Conservation (phyloP, 2,329 filamentous ascomycete genomes). For the Didymella exigua region DNA sequence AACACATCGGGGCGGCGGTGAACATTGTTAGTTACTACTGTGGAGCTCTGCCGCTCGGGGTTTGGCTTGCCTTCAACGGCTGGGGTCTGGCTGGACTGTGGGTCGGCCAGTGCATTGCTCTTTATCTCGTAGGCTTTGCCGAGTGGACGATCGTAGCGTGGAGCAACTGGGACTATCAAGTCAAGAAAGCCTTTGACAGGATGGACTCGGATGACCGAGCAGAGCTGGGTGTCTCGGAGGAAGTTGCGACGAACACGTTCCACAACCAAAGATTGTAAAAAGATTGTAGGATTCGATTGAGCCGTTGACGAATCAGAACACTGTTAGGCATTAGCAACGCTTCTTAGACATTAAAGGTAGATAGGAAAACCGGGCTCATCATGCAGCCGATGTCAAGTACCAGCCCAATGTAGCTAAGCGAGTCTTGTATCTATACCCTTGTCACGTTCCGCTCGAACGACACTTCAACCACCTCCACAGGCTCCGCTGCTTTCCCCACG, state of each 20-base stretch:
- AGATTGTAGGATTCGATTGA: not conserved
- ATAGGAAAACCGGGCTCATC: slow-evolving; percentile 23
- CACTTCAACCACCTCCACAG: slow-evolving; percentile 25
- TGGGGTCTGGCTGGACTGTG: slow-evolving; percentile 83
- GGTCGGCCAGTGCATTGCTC: slow-evolving; percentile 74
- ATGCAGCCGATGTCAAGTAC: slow-evolving; percentile 31
- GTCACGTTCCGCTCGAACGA: slow-evolving; percentile 25
- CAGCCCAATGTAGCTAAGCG: slow-evolving; percentile 32
- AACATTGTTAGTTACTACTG: slow-evolving; percentile 86
- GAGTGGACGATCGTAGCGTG: slow-evolving; percentile 81
- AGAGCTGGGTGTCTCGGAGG: slow-evolving; percentile 45
- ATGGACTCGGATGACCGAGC: slow-evolving; percentile 62
- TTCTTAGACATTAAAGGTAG: slow-evolving; percentile 34
- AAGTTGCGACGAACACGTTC: slow-evolving; percentile 21
- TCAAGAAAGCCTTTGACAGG: slow-evolving; percentile 71
- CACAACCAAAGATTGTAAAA: slow-evolving; percentile 19
- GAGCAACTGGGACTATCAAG: slow-evolving; percentile 78
- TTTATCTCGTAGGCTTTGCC: slow-evolving; percentile 77
- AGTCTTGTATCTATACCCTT: slow-evolving; percentile 27
- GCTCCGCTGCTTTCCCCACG: slow-evolving; percentile 27
- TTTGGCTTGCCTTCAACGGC: slow-evolving; percentile 83
- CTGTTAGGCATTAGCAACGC: slow-evolving; percentile 23
- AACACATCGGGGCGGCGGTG: slow-evolving; percentile 82
- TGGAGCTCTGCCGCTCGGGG: slow-evolving; percentile 78
- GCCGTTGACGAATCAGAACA: slow-evolving; percentile 8